Evolutionary conservation across 1,139 yeast genomes (phyloP), one percentile per base, ranked within the genome.

Genomic region (Yamadazyma diddensiae): DNA sequence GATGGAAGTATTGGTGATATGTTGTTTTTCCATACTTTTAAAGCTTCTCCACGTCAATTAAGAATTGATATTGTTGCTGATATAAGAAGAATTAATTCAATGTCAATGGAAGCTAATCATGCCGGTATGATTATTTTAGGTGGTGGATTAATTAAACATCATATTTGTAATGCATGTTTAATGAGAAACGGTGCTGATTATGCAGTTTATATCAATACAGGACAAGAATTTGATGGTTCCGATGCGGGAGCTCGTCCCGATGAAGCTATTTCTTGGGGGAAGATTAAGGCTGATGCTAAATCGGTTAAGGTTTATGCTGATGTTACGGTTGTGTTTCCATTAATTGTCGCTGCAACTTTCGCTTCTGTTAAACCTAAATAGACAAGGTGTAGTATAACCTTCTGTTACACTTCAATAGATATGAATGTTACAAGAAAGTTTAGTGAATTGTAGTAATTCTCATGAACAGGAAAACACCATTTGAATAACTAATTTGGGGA

Each of bases 181-280:
- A 92, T 92, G 99, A 82, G 99, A 70, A 94, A 92, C 51, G 99
- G 99, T 48, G 98, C 99, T 15, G 99, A 92, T 57, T 87, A 81
- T 54, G 97, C 98, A 3, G 97, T 92, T 13, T 92, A 78, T 61
- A 90, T 92, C 57, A 94, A 94, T 62, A 92, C 99, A 10, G 98
- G 97, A 26, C 98, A 92, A 64, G 99, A 92, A 58, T 94, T 88
- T 53, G 99, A 92, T 54, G 98, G 98, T 31, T 86, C 96, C 11
- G 99, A 92, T 59, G 97, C 98, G 12, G 99, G 99, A 43, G 99
- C 99, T 5, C 77, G 98, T 55, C 97, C 98, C 1, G 98, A 94
- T 57, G 99, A 92, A 64, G 98, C 98, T 17, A 83, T 92, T 34
- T 84, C 95, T 29, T 92, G 99, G 99, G 99, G 99, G 42, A 92